Base-by-base conservation (phyloP, 768 basidiomycete species). In the Tubosaeta sp. region DNA sequence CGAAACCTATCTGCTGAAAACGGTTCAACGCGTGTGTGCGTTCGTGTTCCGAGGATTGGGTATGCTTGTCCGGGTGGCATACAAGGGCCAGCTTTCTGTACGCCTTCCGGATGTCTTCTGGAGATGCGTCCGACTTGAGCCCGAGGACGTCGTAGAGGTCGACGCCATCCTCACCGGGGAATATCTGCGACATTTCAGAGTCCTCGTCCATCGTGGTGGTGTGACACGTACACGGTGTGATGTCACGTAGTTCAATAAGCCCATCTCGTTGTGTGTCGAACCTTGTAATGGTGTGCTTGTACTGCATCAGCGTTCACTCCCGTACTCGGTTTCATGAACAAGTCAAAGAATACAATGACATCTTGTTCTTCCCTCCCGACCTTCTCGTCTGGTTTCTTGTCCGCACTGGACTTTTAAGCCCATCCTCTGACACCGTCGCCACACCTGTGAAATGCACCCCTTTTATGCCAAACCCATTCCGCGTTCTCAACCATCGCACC, bases 1-100 rank as follows among this genome's bases (percentile, higher is more conserved):
- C 91, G 62, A 94, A 97, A 0, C 95, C 92, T 58, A 98, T 80
- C 62, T 94, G 91, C 59, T 93, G 91, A 64, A 97, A 95, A 68
- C 86, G 86, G 56, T 69, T 74, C n/a, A 80, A 82, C 60, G 87
- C 84, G 56, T 81, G 77, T 30, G 81, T 77, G 66, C 83, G 85
- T 22, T 80, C 80, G 27, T 72, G 73, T 19, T 84, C 83, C 43
- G 69, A 72, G 24, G 83, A 75, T 7, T 74, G 69, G 38, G 82
- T 71, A 59, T 93, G 88, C 64, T 96, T 97, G 73, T 99, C 95
- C 7, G 95, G 95, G 59, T 98, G 94, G 66, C 81, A 80, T 42
- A 77, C 59, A 25, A 98, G 82, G 5, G 94, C 94, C 29, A 84
- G 79, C 55, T 81, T 83, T 34, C 92, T 82, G 71, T 97, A 98